Base-by-base conservation (phyloP, 805 yeast genomes). In the Metschnikowia reukaufii region DNA sequence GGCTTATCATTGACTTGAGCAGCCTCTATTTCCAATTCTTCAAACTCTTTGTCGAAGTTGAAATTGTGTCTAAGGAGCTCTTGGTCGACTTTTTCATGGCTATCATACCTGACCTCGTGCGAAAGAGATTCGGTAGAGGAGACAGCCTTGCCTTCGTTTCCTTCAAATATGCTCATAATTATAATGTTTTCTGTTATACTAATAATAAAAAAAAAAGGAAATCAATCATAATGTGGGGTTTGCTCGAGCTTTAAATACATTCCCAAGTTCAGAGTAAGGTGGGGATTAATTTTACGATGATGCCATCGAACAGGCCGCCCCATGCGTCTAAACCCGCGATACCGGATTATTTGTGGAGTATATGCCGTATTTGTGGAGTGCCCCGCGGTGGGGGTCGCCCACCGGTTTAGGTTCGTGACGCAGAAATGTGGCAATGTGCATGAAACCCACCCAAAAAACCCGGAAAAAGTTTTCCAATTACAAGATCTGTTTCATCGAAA, bases 11-110 rank as follows among this genome's bases (percentile, higher is more conserved):
- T 58, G 18, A 61, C 58, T 27, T 66, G 62, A 18, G 57, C 54
- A n/a, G 72, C 68, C 47, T 64, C 47, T 10, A 45, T 41, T 43
- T 69, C 76, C 42, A 65, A 58, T 42, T 64, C 65, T 17, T 53
- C 65, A 45, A 70, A 68, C 44, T 68, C 68, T 19, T 58, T 59
- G 40, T 67, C 72, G 37, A 72, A 60, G 53, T 70, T 64, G 36
- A 63, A 57, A 41, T 67, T 64, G 34, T 58, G 56, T 15, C 72
- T 72, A 25, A 59, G 49, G 32, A 58, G 66, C 9, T 57, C 53
- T n/a, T 56, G 44, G 32, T 61, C 68, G n/a, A 61, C 48, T 52
- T 65, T 65, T 4, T 45, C 48, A 18, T 42, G 38, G 29, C 48
- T 47, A 36, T 61, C 63, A 40, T 58, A 61, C 13, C 44, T 46